Percentiles rank a stretch among this genome's conserved stretches.
Conservation (phyloP, 2,329 filamentous ascomycete species). For the Colletotrichum sp. region DNA sequence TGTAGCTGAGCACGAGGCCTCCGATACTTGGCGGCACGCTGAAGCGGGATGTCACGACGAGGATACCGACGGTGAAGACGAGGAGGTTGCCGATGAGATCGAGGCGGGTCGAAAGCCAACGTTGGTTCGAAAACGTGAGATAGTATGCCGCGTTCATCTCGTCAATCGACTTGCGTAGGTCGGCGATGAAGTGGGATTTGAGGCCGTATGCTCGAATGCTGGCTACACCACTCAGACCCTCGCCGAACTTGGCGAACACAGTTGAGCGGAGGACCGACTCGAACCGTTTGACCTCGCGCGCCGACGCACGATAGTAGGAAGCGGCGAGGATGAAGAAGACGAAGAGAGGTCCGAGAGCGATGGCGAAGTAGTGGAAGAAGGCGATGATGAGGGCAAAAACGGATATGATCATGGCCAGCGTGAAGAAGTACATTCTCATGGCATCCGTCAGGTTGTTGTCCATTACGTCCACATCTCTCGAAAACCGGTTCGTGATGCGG, state of each 20-base stretch:
- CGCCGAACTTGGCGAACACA: constrained; percentile 90
- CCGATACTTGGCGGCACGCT: constrained; percentile 82
- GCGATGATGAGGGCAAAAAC: constrained; percentile 91
- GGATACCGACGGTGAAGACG: constrained; percentile 85
- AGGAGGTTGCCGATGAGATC: constrained; percentile 84
- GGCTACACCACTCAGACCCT: constrained; percentile 83
- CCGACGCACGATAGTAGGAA: constrained; percentile 87
- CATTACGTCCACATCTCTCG: constrained; percentile 94
- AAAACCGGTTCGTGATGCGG: constrained; percentile 95
- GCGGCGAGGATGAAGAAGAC: constrained; percentile 82
- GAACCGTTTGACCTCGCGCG: constrained; percentile 92
- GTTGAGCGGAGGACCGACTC: constrained; percentile 86
- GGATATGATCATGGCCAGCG: constrained; percentile 78
- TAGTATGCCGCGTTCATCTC: constrained; percentile 95
- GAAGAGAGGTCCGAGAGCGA: constrained; percentile 68
- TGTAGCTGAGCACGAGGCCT: constrained; percentile 90
- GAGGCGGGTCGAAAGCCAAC: constrained; percentile 87
- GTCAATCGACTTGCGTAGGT: constrained; percentile 78
- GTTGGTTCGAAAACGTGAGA: constrained; percentile 92
- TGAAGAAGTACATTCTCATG: constrained; percentile 92
- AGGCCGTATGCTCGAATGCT: constrained; percentile 91
- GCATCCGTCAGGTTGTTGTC: constrained; percentile 90
- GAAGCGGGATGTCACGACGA: constrained; percentile 92
- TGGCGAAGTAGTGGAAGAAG: constrained; percentile 89
- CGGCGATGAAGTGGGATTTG: constrained; percentile 72